Conservation (phyloP, 495 filamentous ascomycete species). For the Penicillium paxilli region DNA sequence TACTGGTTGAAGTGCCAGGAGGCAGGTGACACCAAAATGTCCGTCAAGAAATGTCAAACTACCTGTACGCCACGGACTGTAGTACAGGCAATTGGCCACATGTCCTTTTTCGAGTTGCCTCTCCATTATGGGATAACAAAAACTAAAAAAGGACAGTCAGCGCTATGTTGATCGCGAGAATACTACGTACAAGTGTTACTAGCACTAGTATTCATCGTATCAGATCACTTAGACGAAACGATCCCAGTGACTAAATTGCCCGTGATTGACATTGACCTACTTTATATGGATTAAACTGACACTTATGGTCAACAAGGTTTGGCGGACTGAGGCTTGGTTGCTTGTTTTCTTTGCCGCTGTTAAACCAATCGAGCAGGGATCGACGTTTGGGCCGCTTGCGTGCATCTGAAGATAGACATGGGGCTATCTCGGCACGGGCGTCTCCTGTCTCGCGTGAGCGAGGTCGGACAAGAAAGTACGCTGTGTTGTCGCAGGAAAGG, state of each 20-base stretch:
- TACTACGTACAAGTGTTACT: no score
- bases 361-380: conserved; percentile 2
- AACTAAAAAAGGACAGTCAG: no score
- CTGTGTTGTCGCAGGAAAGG: no score
- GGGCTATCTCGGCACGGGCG: neutral
- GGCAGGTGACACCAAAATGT: no score
- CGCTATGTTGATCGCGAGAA: no score
- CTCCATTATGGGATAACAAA: no score
- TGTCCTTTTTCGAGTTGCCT: no score
- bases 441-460: conserved; percentile 6
- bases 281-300: neutral
- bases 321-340: neutral
- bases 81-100: no score
- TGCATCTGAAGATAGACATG: neutral
- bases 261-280: conserved; percentile 3
- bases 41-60: no score
- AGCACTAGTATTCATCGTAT: no score
- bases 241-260: neutral
- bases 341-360: conserved; percentile 7
- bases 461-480: neutral
- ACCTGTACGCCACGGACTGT: no score
- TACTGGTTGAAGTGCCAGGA: no score
- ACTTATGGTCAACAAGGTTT: conserved; percentile 1
- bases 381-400: neutral
- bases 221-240: neutral